Conservation (phyloP, 2,329 filamentous ascomycete species). For the Chaetomiaceae sp. region DNA sequence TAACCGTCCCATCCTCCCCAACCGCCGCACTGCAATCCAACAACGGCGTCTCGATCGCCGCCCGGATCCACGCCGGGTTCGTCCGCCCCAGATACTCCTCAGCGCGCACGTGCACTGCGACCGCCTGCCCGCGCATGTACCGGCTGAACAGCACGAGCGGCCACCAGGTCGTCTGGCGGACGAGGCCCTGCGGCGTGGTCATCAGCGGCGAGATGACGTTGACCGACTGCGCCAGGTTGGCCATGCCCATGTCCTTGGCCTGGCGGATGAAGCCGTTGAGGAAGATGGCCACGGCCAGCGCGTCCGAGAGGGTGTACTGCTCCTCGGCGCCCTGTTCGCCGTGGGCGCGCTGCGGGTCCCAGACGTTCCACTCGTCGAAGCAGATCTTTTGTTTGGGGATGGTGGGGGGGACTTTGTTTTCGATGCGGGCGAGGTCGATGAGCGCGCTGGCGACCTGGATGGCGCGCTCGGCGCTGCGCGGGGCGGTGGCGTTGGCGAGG, state of each 20-base stretch:
- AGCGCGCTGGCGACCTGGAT: slow-evolving; percentile 65
- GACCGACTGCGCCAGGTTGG: slow-evolving; percentile 71
- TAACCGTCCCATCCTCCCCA: slow-evolving; percentile 54
- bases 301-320: slow-evolving; percentile 68
- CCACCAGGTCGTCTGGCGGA: slow-evolving; percentile 73
- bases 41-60: slow-evolving; percentile 63
- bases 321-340: slow-evolving; percentile 71
- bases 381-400: slow-evolving; percentile 66
- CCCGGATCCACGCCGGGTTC: slow-evolving; percentile 59
- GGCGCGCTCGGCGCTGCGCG: slow-evolving; percentile 64
- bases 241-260: slow-evolving; percentile 67
- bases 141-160: slow-evolving; percentile 63
- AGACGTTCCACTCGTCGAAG: slow-evolving; percentile 84
- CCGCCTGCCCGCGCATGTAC: slow-evolving; percentile 68
- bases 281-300: slow-evolving; percentile 69
- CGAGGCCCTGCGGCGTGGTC: slow-evolving; percentile 59
- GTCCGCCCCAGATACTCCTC: slow-evolving; percentile 64
- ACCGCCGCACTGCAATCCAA: slow-evolving; percentile 62
- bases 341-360: slow-evolving; percentile 67
- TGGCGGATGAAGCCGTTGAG: slow-evolving; percentile 74
- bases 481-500: slow-evolving; percentile 53
- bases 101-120: slow-evolving; percentile 60
- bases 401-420: slow-evolving; percentile 55
- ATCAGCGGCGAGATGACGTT: slow-evolving; percentile 76
- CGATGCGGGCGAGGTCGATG: slow-evolving; percentile 69